Evolutionary conservation across 495 filamentous ascomycete species (phyloP).

Genomic region (Cercophora sp.): DNA sequence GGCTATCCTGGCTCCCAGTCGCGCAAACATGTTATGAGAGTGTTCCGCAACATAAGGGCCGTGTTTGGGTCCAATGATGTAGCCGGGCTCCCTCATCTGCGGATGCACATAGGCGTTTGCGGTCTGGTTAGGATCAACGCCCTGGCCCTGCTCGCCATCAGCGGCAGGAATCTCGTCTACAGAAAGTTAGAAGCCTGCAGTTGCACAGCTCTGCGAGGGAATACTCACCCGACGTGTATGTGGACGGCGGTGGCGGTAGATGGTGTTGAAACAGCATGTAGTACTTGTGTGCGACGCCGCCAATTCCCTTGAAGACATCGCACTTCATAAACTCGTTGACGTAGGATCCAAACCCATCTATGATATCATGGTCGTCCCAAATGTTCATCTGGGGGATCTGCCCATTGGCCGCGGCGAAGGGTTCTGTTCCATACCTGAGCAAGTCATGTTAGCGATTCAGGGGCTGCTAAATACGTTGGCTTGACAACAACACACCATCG

Average conservation of each 20-base stretch:
- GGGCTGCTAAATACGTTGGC: too few relatives aligned
- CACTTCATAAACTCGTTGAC: constrained; percentile 92
- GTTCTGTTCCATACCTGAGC: constrained; percentile 69
- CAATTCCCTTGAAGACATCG: constrained; percentile 78
- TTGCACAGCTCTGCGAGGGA: too few relatives aligned
- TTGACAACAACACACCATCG: constrained; percentile 51
- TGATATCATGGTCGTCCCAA: constrained; percentile 93
- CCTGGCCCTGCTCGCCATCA: constrained; percentile 37
- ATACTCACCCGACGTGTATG: constrained; percentile 63
- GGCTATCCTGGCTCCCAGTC: constrained; percentile 77
- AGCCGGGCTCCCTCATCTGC: constrained; percentile 61
- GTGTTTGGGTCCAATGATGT: constrained; percentile 70
- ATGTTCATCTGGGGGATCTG: constrained; percentile 91
- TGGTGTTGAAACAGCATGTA: constrained; percentile 96
- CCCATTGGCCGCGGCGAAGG: constrained; percentile 78
- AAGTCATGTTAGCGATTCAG: too few relatives aligned
- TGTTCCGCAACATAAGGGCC: constrained; percentile 79
- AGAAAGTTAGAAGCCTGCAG: too few relatives aligned
- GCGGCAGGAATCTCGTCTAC: constrained; percentile 25
- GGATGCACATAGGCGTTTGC: constrained; percentile 64
- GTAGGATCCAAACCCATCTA: constrained; percentile 91
- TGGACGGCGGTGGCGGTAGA: constrained; percentile 72
- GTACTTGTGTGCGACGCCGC: constrained; percentile 81
- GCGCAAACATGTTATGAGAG: constrained; percentile 75
- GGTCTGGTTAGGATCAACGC: constrained; percentile 62